Percentiles rank a stretch among this genome's conserved stretches.
phyloP scores from a whole-genome alignment of 257 asterid genomes.

The Knoxia roxburghii region DNA sequence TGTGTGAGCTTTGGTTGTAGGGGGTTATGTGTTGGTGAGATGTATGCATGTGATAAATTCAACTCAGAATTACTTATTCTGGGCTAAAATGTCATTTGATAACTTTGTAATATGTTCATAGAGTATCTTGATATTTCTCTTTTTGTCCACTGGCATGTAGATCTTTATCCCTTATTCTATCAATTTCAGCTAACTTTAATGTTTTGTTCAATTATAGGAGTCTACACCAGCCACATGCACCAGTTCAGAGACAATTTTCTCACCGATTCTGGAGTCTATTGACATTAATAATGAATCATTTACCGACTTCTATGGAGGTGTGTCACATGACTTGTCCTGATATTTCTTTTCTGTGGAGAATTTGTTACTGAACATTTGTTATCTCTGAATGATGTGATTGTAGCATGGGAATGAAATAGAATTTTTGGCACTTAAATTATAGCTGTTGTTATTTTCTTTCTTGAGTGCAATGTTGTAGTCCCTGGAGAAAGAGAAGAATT shows the following conservation, averaged over 20 bases:
- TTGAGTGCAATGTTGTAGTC: neutral
- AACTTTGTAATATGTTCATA: neutral
- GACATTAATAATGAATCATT: conserved; percentile 29
- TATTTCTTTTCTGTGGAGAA: conserved; percentile 10
- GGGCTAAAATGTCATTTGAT: neutral
- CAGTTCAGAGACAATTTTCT: conserved; percentile 72
- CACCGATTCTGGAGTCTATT: conserved; percentile 62
- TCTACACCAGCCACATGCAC: conserved; percentile 39
- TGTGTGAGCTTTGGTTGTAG: neutral
- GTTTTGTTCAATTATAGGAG: conserved; percentile 38
- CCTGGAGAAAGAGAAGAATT: neutral
- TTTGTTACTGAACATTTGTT: neutral
- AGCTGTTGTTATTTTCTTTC: neutral
- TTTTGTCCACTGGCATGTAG: neutral
- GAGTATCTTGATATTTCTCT: neutral
- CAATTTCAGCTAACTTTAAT: conserved; percentile 10
- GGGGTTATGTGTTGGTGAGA: neutral
- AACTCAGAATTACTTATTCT: neutral
- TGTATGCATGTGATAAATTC: neutral
- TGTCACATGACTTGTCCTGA: conserved; percentile 3
- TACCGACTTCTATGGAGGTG: conserved; percentile 46
- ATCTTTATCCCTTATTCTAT: neutral
- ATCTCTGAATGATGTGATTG: neutral
- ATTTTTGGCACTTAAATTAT: neutral
- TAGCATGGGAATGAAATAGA: neutral